Evolutionary conservation across 2,329 filamentous ascomycete species (phyloP).

Genomic region (Cladosporium colombiae): DNA sequence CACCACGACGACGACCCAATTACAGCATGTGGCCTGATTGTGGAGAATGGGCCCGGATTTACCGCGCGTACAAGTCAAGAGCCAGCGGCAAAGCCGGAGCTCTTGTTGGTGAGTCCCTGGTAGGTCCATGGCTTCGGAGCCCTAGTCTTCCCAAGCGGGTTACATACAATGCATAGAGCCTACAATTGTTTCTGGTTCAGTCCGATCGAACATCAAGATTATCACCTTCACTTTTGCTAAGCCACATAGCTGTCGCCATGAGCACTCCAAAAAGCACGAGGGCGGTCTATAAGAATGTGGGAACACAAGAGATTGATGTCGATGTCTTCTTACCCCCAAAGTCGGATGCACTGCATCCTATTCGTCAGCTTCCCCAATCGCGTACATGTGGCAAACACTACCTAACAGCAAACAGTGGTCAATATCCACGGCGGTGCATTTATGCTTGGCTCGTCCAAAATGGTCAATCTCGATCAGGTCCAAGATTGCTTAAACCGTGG

Average conservation of each 20-base stretch:
- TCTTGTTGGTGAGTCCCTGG: not conserved
- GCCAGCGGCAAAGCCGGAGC: not conserved
- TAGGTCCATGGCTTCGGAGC: no score
- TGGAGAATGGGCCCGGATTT: not conserved
- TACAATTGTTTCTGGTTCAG: not conserved
- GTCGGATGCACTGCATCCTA: not conserved
- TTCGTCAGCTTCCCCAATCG: not conserved
- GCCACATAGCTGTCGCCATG: not conserved
- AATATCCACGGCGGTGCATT: not conserved
- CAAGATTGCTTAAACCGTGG: not conserved
- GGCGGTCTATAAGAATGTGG: not conserved
- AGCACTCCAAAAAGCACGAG: not conserved
- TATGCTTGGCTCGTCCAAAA: not conserved
- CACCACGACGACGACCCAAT: not conserved
- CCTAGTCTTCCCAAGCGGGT: not conserved
- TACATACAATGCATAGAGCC: not conserved
- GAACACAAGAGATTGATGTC: slow-evolving; percentile 1
- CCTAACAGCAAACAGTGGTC: not conserved
- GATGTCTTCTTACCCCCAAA: not conserved
- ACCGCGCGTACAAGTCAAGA: not conserved
- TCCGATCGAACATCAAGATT: not conserved
- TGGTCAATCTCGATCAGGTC: not conserved
- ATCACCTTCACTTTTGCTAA: no score
- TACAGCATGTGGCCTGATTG: not conserved
- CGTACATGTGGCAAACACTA: not conserved